phyloP scores from a whole-genome alignment of 345 rosid species.

The Lepidium didymum region DNA sequence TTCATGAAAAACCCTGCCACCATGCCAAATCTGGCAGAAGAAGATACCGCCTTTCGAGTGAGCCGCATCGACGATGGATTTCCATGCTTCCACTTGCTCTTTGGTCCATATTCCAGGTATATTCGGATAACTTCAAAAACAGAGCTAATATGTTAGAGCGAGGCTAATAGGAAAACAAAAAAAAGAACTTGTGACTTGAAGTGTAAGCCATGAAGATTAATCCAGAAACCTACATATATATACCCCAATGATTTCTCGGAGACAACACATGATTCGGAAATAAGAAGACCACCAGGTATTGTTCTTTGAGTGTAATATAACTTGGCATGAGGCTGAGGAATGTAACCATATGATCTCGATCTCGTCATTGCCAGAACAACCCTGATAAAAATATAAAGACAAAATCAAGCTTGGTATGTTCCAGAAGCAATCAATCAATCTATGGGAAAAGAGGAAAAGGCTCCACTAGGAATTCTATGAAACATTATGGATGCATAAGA shows the following conservation, averaged over 20 bases:
- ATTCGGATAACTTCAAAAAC: conserved; percentile 28
- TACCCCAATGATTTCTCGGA: conserved; percentile 50
- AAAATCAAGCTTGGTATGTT: background rate
- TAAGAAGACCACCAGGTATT: conserved; percentile 50
- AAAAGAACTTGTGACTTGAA: too few relatives aligned
- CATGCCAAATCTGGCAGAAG: conserved; percentile 66
- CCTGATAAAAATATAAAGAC: conserved; percentile 17
- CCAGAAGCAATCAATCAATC: background rate
- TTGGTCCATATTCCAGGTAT: conserved; percentile 59
- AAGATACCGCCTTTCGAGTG: conserved; percentile 63
- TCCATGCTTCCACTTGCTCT: conserved; percentile 80
- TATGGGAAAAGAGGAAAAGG: background rate
- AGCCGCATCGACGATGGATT: conserved; percentile 65
- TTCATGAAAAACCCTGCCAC: conserved; percentile 50
- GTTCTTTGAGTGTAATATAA: conserved; percentile 65
- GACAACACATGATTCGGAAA: conserved; percentile 45
- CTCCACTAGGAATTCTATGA: background rate
- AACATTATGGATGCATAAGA: background rate
- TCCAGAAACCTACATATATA: background rate
- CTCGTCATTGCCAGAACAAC: conserved; percentile 52
- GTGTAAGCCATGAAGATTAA: background rate
- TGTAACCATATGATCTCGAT: conserved; percentile 37
- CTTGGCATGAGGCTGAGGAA: conserved; percentile 58
- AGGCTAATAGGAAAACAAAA: background rate
- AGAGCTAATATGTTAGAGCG: background rate